phyloP scores from a whole-genome alignment of 805 yeast genomes.

The Starmerella vitae region DNA sequence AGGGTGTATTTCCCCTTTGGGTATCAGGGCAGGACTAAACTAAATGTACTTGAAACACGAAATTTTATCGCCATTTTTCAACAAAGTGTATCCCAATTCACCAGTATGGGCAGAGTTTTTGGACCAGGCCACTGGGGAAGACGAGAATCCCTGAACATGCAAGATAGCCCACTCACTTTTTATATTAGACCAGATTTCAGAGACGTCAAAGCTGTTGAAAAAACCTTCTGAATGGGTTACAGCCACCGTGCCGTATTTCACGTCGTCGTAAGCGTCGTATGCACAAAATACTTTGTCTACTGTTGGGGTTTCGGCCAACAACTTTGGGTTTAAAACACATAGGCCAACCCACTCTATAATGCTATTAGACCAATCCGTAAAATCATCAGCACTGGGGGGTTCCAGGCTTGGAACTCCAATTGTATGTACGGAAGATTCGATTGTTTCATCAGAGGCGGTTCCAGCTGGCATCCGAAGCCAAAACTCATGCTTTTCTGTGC shows the following conservation, averaged over 20 bases:
- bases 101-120: conserved; percentile 2
- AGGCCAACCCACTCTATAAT: conserved; percentile 19
- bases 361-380: conserved; percentile 18
- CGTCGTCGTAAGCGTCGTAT: conserved; percentile 2
- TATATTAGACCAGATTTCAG: conserved; percentile 2
- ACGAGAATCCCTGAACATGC: conserved; percentile 10
- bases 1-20: no score
- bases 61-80: not conserved
- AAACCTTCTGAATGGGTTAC: conserved; percentile 1
- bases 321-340: conserved; percentile 4
- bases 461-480: not conserved
- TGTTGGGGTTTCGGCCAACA: conserved; percentile 1
- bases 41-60: not conserved
- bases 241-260: not conserved
- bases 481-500: conserved; percentile 3
- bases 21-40: no score
- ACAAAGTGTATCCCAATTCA: conserved; percentile 7
- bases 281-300: conserved; percentile 10
- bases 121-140: conserved; percentile 5
- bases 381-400: conserved; percentile 1
- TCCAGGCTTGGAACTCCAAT: conserved; percentile 4
- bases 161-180: conserved; percentile 7
- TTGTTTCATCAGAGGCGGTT: not conserved
- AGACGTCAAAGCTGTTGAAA: not conserved
- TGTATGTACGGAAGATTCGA: not conserved